Evolutionary conservation across 208 protist species (phyloP).

Genomic region (Leishmania martiniquensis): DNA sequence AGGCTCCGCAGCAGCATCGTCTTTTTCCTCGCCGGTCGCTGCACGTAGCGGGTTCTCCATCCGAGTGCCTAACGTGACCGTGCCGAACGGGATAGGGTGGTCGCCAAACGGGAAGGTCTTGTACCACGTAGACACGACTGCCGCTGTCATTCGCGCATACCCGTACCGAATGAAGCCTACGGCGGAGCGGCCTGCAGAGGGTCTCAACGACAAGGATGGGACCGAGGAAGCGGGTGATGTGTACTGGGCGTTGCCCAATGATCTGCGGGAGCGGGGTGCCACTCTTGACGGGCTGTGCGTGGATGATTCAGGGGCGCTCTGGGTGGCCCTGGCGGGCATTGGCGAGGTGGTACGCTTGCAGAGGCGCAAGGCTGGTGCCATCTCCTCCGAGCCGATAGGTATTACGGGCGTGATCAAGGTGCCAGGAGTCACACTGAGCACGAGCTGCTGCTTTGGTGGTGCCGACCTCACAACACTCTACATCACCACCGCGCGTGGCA

Average conservation of each 20-base stretch:
- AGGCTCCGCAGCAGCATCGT: not conserved
- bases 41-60: slow-evolving; percentile 3
- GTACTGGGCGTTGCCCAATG: slow-evolving; percentile 22
- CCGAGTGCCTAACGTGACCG: slow-evolving; percentile 18
- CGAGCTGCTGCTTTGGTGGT: slow-evolving; percentile 40
- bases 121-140: slow-evolving; percentile 27
- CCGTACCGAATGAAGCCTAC: slow-evolving; percentile 4
- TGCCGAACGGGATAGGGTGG: slow-evolving; percentile 35
- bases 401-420: slow-evolving; percentile 30
- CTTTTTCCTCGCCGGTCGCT: not conserved
- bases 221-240: slow-evolving; percentile 8
- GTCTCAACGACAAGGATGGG: not conserved
- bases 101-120: slow-evolving; percentile 23
- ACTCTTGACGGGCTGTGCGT: slow-evolving; percentile 32
- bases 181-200: not conserved
- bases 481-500: slow-evolving; percentile 35
- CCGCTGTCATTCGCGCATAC: slow-evolving; percentile 22
- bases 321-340: slow-evolving; percentile 31
- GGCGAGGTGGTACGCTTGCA: slow-evolving; percentile 34
- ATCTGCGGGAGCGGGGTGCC: slow-evolving; percentile 12
- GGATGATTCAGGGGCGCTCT: slow-evolving; percentile 25
- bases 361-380: not conserved
- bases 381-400: not conserved
- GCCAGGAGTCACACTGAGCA: slow-evolving; percentile 19
- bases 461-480: slow-evolving; percentile 31